phyloP scores from a whole-genome alignment of 345 rosid genomes.

The Turritis glabra region DNA sequence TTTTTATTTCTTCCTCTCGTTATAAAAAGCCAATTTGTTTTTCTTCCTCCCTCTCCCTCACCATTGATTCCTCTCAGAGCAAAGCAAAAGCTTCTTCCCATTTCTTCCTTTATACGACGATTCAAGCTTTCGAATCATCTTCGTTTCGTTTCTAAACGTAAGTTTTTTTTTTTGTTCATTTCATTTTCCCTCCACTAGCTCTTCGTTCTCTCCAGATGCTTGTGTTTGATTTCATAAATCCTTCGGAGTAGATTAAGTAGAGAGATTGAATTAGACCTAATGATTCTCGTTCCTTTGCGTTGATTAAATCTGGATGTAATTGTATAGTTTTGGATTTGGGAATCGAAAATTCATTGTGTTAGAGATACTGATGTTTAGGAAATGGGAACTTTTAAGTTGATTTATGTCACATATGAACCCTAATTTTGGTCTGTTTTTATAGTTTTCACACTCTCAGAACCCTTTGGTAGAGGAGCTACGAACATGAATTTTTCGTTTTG shows the following conservation, averaged over 20 bases:
- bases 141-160: neutral
- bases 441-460: too few species aligned
- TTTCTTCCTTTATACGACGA: neutral
- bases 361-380: neutral
- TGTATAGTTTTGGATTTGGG: neutral
- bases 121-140: neutral
- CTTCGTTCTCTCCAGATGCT: neutral
- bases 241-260: neutral
- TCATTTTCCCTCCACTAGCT: neutral
- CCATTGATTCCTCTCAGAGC: neutral
- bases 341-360: neutral
- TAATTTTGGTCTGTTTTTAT: neutral
- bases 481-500: conserved; percentile 45
- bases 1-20: neutral
- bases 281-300: neutral
- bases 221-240: neutral
- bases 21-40: conserved; percentile 13
- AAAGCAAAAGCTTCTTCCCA: neutral
- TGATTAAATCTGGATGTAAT: neutral
- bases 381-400: neutral
- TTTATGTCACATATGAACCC: neutral
- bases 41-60: neutral
- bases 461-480: conserved; percentile 33
- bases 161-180: neutral
- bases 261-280: neutral